phyloP scores from a whole-genome alignment of 2,329 filamentous ascomycete genomes.

The Colletotrichum neosansevieriae region DNA sequence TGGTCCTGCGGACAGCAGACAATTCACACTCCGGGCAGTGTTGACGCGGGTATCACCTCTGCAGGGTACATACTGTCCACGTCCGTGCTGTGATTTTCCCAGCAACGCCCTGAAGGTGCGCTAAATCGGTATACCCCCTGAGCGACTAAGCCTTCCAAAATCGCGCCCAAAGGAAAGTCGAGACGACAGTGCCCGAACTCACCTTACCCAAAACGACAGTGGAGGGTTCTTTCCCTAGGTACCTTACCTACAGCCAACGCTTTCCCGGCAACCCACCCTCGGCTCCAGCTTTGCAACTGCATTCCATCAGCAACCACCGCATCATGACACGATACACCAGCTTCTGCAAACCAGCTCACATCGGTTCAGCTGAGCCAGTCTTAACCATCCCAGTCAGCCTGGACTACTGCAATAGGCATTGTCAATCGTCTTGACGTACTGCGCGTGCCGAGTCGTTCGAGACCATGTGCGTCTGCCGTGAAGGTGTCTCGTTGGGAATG shows the following conservation, averaged over 20 bases:
- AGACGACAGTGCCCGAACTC: not conserved
- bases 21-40: no score
- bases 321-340: not conserved
- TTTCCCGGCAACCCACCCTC: not conserved
- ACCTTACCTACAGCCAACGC: not conserved
- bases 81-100: not conserved
- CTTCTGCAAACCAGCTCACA: not conserved
- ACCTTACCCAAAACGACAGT: not conserved
- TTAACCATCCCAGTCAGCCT: not conserved
- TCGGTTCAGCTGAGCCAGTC: not conserved
- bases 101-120: no score
- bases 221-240: not conserved
- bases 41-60: no score
- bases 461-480: not conserved
- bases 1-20: no score
- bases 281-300: not conserved
- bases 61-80: not conserved
- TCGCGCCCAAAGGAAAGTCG: not conserved
- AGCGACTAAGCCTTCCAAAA: not conserved
- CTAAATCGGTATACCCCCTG: not conserved
- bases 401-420: not conserved
- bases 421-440: not conserved
- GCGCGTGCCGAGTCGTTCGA: not conserved
- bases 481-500: not conserved
- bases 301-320: not conserved